Percentiles rank a stretch among this genome's conserved stretches.
These are phyloP conservation scores for Russula earlei DNA, from an alignment of 768 basidiomycete species.

Conservation along the genomic window DNA sequence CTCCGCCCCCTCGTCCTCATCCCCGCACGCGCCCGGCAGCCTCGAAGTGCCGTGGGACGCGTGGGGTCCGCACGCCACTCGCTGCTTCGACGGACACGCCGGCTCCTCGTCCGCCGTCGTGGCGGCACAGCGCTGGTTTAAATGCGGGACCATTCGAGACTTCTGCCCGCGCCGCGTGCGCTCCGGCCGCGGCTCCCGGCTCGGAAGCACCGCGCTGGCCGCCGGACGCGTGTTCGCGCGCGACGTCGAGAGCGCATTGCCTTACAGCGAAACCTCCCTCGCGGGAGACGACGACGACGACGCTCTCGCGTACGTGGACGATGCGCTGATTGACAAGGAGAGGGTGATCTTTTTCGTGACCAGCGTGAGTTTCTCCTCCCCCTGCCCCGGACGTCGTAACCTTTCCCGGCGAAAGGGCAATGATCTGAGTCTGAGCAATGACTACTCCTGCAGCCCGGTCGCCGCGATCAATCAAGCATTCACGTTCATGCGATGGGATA, in stretches of 20 bases:
- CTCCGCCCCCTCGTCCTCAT: neutral
- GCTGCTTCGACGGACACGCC: neutral
- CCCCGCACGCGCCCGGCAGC: neutral
- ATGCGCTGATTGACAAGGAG: slow-evolving; percentile 2
- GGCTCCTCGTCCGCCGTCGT: neutral
- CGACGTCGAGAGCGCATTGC: neutral
- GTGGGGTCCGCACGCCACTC: neutral
- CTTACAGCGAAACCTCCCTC: neutral
- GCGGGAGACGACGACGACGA: neutral
- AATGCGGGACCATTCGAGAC: neutral
- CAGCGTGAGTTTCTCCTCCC: too few relatives aligned
- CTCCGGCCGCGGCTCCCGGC: neutral
- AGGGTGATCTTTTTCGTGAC: neutral
- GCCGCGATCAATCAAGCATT: too few relatives aligned
- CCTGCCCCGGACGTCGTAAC: neutral
- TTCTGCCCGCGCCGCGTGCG: slow-evolving; percentile 1
- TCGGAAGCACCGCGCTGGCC: neutral
- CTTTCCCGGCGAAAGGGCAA: neutral
- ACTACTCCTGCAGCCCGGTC: too few relatives aligned
- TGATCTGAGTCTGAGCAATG: neutral
- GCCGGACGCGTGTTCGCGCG: neutral
- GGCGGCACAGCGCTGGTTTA: neutral
- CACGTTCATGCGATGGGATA: too few relatives aligned
- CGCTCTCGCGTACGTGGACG: neutral
- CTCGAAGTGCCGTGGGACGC: neutral